Evolutionary conservation across 768 basidiomycete species (phyloP), one percentile per base, ranked within the genome.

Genomic region (Phaffia tasmanica): DNA sequence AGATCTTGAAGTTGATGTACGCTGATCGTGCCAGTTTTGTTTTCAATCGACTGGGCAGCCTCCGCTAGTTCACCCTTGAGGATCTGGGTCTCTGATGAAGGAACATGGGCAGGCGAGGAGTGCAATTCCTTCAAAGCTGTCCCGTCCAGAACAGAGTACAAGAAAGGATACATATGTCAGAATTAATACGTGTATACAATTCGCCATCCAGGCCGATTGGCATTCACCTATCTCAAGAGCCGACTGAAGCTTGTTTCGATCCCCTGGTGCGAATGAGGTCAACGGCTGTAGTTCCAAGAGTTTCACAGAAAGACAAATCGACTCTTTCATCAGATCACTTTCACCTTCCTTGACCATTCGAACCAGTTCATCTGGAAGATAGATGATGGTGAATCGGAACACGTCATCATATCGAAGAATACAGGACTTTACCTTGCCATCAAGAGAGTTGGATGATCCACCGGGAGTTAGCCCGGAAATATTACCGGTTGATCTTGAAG

Each of bases 1-100:
- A 98, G 77, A 18, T 89, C 83, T 67, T 89, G 86, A 46, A 98
- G 79, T 57, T 95, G 90, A 62, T 86, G 84, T 1, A 92, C 82
- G 15, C 84, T 87, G 67, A 91, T 77, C n/a, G 80, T 78, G 72
- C 84, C 86, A 25, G 81, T 83, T 78, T 88, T 90, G 57, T 79
- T 81, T 46, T 83, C 79, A 67, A 94, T 86, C 53, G 85, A 85
- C 15, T 81, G 77, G 66, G 86, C 79, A 0, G 86, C 84, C 57
- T 81, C 79, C 8, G 81, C 78, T 79, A 97, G 80, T 73, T 87
- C 85, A 19, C 73, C 73, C 74, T 85, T 85, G 42, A 97, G 80
- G 9, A 81, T 83, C 16, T 80, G 75, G 14, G 93, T 79, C 72
- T 90, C 86, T 2, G 78, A 76, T 2, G 78, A 77, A 3, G 86